Percentiles rank a stretch among this genome's conserved stretches.
Evolutionary conservation across 179 eudicot species (phyloP).

Genomic region (Spergularia azorica): DNA sequence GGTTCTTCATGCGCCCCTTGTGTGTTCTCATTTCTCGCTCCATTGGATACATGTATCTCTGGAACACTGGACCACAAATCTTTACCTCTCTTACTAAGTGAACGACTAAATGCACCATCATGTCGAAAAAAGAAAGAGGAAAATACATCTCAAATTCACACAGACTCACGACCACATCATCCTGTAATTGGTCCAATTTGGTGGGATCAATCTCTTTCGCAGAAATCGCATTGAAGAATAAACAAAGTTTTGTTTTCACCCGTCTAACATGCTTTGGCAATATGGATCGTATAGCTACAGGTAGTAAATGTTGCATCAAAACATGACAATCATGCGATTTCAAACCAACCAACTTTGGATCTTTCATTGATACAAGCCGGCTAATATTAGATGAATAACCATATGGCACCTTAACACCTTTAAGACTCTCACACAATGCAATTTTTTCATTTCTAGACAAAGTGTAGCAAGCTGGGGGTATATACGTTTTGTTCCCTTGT

Average conservation of each 20-base stretch:
- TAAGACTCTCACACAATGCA: background rate
- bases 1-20: too few relatives aligned
- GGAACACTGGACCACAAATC: background rate
- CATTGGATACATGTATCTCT: background rate
- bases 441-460: constrained; percentile 1
- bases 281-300: constrained; percentile 4
- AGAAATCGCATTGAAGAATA: constrained; percentile 10
- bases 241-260: constrained; percentile 18
- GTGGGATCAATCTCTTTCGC: background rate
- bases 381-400: constrained; percentile 11
- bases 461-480: constrained; percentile 12
- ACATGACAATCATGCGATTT: constrained; percentile 20
- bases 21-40: too few relatives aligned
- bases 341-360: background rate
- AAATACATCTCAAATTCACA: constrained; percentile 10
- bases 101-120: constrained; percentile 6
- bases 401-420: background rate
- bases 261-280: constrained; percentile 8
- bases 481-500: background rate
- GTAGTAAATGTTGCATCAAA: background rate
- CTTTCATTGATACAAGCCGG: constrained; percentile 6
- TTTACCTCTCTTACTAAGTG: background rate
- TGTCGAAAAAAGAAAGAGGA: constrained; percentile 7
- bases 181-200: background rate
- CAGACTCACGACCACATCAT: background rate